Evolutionary conservation across 1,284 basidiomycete genomes (phyloP).

Genomic region (Austropuccinia psidii): DNA sequence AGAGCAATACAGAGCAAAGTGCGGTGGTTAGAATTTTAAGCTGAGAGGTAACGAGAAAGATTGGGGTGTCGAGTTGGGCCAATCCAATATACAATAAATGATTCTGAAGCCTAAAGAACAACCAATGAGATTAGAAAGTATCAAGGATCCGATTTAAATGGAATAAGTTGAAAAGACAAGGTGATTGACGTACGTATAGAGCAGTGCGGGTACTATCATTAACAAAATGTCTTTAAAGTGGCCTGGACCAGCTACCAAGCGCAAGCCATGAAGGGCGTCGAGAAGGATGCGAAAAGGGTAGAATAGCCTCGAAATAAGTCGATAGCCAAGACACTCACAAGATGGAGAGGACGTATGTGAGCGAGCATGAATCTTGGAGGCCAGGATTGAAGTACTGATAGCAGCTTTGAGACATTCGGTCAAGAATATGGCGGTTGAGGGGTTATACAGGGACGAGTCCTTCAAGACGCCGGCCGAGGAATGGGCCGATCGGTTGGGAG

Average conservation of each 20-base stretch:
- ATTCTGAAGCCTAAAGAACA: slow-evolving; percentile 8
- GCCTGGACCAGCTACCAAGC: background rate
- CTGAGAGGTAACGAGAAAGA: slow-evolving; percentile 15
- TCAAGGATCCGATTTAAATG: background rate
- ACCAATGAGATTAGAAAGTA: background rate
- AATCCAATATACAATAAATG: slow-evolving; percentile 20
- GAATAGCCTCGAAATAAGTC: too few relatives aligned
- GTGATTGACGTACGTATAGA: slow-evolving; percentile 14
- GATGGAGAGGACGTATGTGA: background rate
- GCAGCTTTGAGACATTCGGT: slow-evolving; percentile 16
- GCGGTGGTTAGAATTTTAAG: slow-evolving; percentile 22
- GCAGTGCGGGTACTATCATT: slow-evolving; percentile 7
- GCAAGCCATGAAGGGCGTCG: too few relatives aligned
- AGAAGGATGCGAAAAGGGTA: too few relatives aligned
- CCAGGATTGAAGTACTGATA: background rate
- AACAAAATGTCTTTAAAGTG: background rate
- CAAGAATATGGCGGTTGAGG: slow-evolving; percentile 22
- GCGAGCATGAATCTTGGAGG: background rate
- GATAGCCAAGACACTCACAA: too few relatives aligned
- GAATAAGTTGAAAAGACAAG: background rate
- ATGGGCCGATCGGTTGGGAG: too few relatives aligned
- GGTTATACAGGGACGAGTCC: background rate
- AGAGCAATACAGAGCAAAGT: background rate
- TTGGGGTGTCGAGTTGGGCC: background rate
- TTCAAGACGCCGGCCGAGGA: background rate